Evolutionary conservation across 441 rosid genomes (phyloP), one percentile per base, ranked within the genome.

Genomic region (Pelargonium myrrhifolium): DNA sequence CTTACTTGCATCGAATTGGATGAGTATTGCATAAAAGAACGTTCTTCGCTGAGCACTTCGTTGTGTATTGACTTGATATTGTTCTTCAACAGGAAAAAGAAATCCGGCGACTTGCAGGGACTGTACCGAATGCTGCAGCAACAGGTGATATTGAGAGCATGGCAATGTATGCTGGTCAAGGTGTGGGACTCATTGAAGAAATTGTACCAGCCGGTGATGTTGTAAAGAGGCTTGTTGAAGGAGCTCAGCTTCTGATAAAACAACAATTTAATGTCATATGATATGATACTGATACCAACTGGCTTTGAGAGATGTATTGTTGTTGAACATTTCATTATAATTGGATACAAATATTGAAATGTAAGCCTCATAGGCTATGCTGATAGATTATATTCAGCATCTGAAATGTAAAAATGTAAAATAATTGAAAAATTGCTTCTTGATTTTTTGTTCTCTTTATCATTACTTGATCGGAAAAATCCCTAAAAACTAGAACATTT

Each of bases 161-260:
- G 98, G 93, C 77, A 0, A 85, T 92, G 98, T 92, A 88, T 62
- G 96, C 93, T 1, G 95, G 98, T 26, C 73, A 89, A 85, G 84
- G 96, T 40, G 95, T 87, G 6, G 83, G 85, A 24, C 82, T 86
- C 45, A 78, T 84, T 51, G 68, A 79, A 31, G 87, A 88, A 69
- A 86, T 88, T 77, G 71, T 81, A 6, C 86, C 87, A 12, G 96
- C 98, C 4, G 72, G 76, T 61, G 83, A 84, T 74, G 89, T 89
- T 66, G 80, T 92, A 47, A 72, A 73, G 77, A 74, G 67, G 70
- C 81, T 92, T 11, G 93, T 84, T 65, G 83, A 84, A 71, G 95
- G 82, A 67, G 87, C 98, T 73, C 83, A 82, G 66, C 78, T 72
- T 70, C 77, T 88, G 58, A 81, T 85, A 73, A 74, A 73, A 61